These are phyloP conservation scores for Dioscorea dumetorum DNA, from an alignment of 106 monocot species.

Conservation along the genomic window DNA sequence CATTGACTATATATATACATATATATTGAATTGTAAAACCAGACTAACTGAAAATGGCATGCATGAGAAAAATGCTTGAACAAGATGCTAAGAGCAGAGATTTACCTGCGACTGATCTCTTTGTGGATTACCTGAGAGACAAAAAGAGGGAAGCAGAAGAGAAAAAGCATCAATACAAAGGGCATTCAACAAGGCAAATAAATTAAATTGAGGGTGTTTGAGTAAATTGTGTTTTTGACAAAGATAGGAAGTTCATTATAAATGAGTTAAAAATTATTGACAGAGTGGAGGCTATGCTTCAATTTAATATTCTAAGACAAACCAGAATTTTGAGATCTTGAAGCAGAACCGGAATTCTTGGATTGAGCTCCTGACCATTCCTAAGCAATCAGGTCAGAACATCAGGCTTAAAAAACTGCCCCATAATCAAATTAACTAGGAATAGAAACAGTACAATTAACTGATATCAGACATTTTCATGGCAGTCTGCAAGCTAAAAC, in stretches of 20 bases:
- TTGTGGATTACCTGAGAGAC: constrained; percentile 21
- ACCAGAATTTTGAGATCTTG: constrained; percentile 38
- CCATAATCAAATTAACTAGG: too few species aligned
- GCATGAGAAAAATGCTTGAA: too few species aligned
- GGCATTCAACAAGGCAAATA: not conserved
- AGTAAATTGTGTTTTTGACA: not conserved
- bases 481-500: not conserved
- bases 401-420: too few species aligned
- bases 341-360: constrained; percentile 17
- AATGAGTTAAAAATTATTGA: not conserved
- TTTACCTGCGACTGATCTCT: constrained; percentile 25
- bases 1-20: not conserved
- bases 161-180: not conserved
- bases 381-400: constrained; percentile 11
- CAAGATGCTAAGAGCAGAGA: not conserved
- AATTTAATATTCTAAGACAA: constrained; percentile 7
- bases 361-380: constrained; percentile 34
- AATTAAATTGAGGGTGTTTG: too few species aligned
- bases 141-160: constrained; percentile 2
- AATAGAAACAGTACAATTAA: too few species aligned
- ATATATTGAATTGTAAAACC: not conserved
- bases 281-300: not conserved
- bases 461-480: too few species aligned
- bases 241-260: not conserved
- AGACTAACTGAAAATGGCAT: not conserved